Percentiles rank a stretch among this genome's conserved stretches.
phyloP scores from a whole-genome alignment of 2,329 filamentous ascomycete species.

The Aspergillus sp. region DNA sequence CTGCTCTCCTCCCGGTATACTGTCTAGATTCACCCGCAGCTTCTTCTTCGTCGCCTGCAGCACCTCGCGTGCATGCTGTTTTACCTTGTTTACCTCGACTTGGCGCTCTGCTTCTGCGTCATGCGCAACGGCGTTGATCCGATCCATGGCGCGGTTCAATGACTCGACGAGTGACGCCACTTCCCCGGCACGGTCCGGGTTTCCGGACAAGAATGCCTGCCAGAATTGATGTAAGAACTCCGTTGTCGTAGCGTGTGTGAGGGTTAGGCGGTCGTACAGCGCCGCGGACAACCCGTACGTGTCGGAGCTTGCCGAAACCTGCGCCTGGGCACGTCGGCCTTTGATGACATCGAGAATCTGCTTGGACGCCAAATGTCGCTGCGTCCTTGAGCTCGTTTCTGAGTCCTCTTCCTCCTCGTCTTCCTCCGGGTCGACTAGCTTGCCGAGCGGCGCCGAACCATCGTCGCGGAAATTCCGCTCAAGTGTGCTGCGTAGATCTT shows the following conservation, averaged over 20 bases:
- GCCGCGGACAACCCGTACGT: constrained; percentile 53
- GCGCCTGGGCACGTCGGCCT: constrained; percentile 57
- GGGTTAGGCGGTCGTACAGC: constrained; percentile 65
- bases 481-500: constrained; percentile 67
- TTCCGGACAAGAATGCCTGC: constrained; percentile 86
- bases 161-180: constrained; percentile 82
- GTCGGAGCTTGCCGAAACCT: constrained; percentile 40
- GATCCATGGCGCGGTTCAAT: constrained; percentile 73
- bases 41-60: constrained; percentile 76
- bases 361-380: constrained; percentile 60
- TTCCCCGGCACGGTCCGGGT: constrained; percentile 78
- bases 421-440: constrained; percentile 55
- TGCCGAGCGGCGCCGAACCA: constrained; percentile 71
- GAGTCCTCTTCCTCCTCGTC: constrained; percentile 65
- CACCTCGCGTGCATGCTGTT: constrained; percentile 71
- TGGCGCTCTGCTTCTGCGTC: constrained; percentile 78
- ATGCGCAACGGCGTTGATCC: constrained; percentile 78
- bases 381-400: constrained; percentile 67
- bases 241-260: constrained; percentile 88
- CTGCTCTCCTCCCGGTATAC: constrained; percentile 73
- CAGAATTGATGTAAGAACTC: constrained; percentile 99
- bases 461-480: constrained; percentile 49
- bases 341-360: constrained; percentile 64
- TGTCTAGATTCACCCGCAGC: constrained; percentile 66
- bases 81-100: constrained; percentile 67